Evolutionary conservation across 1,284 basidiomycete species (phyloP).

Genomic region (Macrocystidia cucumis): DNA sequence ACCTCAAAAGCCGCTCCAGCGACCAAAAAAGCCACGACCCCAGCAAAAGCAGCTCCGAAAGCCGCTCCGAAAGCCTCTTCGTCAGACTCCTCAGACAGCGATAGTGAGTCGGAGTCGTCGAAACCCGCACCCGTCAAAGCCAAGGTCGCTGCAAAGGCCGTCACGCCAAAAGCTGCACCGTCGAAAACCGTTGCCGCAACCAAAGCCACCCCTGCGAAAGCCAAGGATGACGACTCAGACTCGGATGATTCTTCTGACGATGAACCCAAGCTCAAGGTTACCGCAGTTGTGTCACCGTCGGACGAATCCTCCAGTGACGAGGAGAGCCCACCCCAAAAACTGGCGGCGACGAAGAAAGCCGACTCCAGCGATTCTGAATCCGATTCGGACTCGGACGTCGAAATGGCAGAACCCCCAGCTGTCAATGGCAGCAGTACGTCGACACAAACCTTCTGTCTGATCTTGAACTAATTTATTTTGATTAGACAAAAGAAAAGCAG

Average conservation of each 20-base stretch:
- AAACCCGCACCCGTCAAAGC: constrained; percentile 18
- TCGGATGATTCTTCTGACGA: constrained; percentile 14
- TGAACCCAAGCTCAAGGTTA: constrained; percentile 14
- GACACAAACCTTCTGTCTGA: not conserved
- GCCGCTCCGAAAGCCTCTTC: not conserved
- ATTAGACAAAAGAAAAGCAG: constrained; percentile 82
- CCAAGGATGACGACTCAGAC: not conserved
- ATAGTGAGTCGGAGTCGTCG: constrained; percentile 14
- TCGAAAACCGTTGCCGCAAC: too few species aligned
- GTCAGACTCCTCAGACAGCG: constrained; percentile 2
- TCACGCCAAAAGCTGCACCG: not conserved
- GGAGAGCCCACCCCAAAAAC: not conserved
- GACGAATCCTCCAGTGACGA: constrained; percentile 9
- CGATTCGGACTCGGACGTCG: constrained; percentile 44
- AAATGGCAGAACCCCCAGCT: constrained; percentile 42
- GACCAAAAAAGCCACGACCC: not conserved
- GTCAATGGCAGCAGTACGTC: constrained; percentile 32
- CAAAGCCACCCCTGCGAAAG: not conserved
- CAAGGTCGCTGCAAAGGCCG: constrained; percentile 13
- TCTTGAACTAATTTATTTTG: constrained; percentile 2
- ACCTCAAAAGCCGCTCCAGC: constrained; percentile 8
- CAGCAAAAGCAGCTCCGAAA: constrained; percentile 4
- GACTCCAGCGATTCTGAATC: constrained; percentile 22
- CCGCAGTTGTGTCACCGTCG: constrained; percentile 11
- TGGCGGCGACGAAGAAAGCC: constrained; percentile 9